A percentile compares a stretch with the other conserved stretches of the same genome.
Conservation (phyloP, 768 basidiomycete genomes). For the Rhizopogon vulgaris region DNA sequence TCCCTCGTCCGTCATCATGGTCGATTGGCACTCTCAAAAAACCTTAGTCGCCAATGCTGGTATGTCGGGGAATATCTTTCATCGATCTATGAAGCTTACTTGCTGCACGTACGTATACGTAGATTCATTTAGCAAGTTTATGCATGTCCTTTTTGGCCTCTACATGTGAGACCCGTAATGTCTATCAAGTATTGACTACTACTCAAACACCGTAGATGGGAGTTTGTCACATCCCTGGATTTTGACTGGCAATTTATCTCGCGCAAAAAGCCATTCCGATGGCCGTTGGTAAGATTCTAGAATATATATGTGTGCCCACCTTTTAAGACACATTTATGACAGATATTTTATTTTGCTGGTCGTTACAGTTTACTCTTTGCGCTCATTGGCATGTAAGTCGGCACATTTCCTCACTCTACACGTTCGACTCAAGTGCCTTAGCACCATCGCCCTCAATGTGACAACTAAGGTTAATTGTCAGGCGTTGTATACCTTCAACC, state of each 20-base stretch:
- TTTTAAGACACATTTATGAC: neutral
- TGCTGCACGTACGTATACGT: neutral
- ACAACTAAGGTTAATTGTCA: constrained; percentile 59
- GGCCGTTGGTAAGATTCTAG: constrained; percentile 52
- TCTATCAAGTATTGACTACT: neutral
- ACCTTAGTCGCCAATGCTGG: constrained; percentile 45
- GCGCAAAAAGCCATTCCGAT: constrained; percentile 51
- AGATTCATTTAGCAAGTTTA: constrained; percentile 42
- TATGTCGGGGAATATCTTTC: constrained; percentile 18
- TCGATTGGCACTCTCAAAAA: constrained; percentile 47
- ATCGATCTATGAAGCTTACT: constrained; percentile 5
- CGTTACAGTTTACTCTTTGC: constrained; percentile 62
- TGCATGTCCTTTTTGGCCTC: constrained; percentile 53
- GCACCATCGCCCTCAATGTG: constrained; percentile 54
- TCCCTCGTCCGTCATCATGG: constrained; percentile 32
- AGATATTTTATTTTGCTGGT: constrained; percentile 68
- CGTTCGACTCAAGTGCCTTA: constrained; percentile 17
- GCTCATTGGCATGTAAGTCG: constrained; percentile 60
- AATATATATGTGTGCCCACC: neutral
- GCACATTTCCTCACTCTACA: neutral
- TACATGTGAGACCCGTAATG: constrained; percentile 43
- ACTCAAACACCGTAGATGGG: constrained; percentile 43
- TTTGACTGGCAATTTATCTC: constrained; percentile 63
- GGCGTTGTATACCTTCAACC: constrained; percentile 62
- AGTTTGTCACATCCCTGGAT: constrained; percentile 53